Base-by-base conservation (phyloP, 495 filamentous ascomycete genomes). In the Penicillium chermesinum region DNA sequence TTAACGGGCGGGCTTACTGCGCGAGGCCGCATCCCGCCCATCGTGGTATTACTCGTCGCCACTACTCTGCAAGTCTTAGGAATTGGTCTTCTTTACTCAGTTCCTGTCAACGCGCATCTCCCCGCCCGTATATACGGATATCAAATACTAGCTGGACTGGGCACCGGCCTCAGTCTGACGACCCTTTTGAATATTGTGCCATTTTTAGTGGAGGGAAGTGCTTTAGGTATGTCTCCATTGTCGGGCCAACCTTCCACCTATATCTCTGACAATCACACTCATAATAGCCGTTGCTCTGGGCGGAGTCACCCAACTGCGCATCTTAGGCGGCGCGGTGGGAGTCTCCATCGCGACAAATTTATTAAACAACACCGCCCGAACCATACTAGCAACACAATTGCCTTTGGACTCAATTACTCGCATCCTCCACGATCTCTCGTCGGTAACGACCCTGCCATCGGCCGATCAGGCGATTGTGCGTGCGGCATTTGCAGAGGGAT, bases 41-140 rank as follows among this genome's bases (percentile, higher is more conserved):
- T 32, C 4, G 22, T 17, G 15, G 3, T 33, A 2, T 3, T 44
- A n/a, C 10, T 33, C 6, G 16, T 32, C 7, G 41, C 22, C 1
- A 16, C 22, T 5, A 32, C 18, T 3, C 22, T 44, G 2, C 41
- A 44, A 12, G 18, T 44, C 12, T 27, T 44, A 1, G 41, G 41
- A 14, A 16, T 33, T 2, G 22, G 21, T 5, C 22, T 44, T 1
- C 41, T 44, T 2, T 44, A 33, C 41, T 44, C 41, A 2, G 22
- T 44, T 13, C 41, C 41, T 1, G 22, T 44, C 15, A 33, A 15
- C 41, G 18, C 41, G 3, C 2, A 15, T 33, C 4, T 44, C 7
- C 41, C 41, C 18, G 41, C 25, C 2, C 25, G 41, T n/a, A 17
- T 44, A 3, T 44, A 44, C 12, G 41, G 41, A 44, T 44, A 32